A percentile compares a stretch with the other conserved stretches of the same genome.
phyloP scores from a whole-genome alignment of 306 rosid species.

The Luffa aegyptiaca region DNA sequence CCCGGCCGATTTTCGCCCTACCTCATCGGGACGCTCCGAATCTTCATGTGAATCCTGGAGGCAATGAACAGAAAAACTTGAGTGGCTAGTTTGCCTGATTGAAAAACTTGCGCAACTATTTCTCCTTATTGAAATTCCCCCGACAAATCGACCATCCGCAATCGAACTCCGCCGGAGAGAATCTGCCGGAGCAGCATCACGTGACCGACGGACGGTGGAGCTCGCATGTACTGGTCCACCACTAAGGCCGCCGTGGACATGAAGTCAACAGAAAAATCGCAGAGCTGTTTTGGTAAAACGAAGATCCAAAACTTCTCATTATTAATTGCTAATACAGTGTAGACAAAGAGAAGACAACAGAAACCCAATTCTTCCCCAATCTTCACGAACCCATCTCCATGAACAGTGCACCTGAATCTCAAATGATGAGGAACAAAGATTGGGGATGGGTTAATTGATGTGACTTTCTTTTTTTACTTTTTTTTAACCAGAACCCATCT shows the following conservation, averaged over 20 bases:
- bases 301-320: too few species aligned
- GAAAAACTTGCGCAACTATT: constrained; percentile 23
- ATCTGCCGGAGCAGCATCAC: constrained; percentile 3
- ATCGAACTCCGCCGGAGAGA: constrained; percentile 3
- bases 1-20: background rate
- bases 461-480: too few species aligned
- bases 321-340: too few species aligned
- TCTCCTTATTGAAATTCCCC: constrained; percentile 15
- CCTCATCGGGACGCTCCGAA: background rate
- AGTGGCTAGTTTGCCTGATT: constrained; percentile 16
- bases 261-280: too few species aligned
- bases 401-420: too few species aligned
- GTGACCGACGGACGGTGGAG: constrained; percentile 15
- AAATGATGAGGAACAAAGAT: too few species aligned
- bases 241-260: constrained; percentile 26
- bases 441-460: too few species aligned
- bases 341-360: too few species aligned
- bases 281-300: too few species aligned
- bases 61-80: constrained; percentile 17
- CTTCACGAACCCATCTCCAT: too few species aligned
- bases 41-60: constrained; percentile 15
- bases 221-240: constrained; percentile 20
- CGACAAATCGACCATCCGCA: constrained; percentile 13
- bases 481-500: too few species aligned
- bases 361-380: too few species aligned